Evolutionary conservation across 805 yeast species (phyloP), one percentile per base, ranked within the genome.

Genomic region (Hanseniaspora valbyensis): DNA sequence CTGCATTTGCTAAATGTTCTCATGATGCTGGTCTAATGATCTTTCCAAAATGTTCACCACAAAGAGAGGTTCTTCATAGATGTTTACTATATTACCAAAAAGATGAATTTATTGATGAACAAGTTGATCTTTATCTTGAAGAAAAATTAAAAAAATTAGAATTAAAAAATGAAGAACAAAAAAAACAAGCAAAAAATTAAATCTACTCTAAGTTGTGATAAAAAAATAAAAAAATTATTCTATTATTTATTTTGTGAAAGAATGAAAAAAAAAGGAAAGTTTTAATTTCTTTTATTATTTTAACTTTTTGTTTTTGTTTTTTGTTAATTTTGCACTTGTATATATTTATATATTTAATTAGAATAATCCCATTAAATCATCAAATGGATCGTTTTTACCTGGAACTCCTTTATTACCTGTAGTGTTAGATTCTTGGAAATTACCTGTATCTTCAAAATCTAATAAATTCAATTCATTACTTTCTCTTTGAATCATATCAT

Each of bases 1-100:
- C 75, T 52, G 74, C 78, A 56, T 69, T 71, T 71, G 77, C 81
- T 2, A 74, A 73, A 40, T 86, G 95, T 62, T 78, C 87, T 34
- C 74, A 77, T 56, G 61, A 68, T 34, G 67, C 74, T 42, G 85
- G 92, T 4, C 55, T 83, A 39, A 80, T 76, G 41, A 85, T 78
- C 4, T 76, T 83, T 69, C 78, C 77, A 58, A 70, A 74, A 39
- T 86, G 95, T 58, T 72, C 75, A 44, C 70, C 63, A n/a, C 72
- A 74, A 52, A 76, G 79, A 55, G 70, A 73, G 49, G 73, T 69
- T 14, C 77, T 83, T 76, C 69, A 75, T 56, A 74, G 67, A 7
- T 86, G 95, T 65, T 77, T 86, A 43, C 63, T 71, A 19, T 65
- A 69, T 21, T 76, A 75, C 55, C 87, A 83, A 64, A 71, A 70